Evolutionary conservation across 345 rosid genomes (phyloP).

Genomic region (Triadica sebifera): DNA sequence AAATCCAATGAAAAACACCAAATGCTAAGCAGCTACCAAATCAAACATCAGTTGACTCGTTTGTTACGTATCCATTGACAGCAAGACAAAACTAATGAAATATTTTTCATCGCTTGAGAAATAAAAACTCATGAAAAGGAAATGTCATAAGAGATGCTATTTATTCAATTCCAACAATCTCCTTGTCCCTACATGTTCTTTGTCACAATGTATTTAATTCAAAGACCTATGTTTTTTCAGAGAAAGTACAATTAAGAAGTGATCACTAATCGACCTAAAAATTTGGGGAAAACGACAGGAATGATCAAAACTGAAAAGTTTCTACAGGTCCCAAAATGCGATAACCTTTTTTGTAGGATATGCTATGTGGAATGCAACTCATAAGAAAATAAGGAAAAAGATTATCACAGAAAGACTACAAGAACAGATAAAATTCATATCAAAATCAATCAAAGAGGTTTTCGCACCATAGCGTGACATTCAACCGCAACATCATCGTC

Average conservation of each 20-base stretch:
- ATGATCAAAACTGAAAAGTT: not conserved
- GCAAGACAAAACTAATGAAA: not conserved
- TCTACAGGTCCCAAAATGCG: not conserved
- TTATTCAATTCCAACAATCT: not conserved
- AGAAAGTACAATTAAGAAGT: not conserved
- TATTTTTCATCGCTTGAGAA: not conserved
- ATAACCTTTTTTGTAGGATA: not conserved
- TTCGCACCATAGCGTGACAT: slow-evolving; percentile 56
- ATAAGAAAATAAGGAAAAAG: not conserved
- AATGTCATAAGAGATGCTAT: not conserved
- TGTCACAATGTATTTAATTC: not conserved
- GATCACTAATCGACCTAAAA: not conserved
- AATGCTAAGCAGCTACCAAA: slow-evolving; percentile 4
- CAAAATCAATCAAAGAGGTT: not conserved
- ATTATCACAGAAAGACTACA: no score
- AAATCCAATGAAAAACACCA: not conserved
- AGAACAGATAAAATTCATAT: not conserved
- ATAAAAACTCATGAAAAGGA: not conserved
- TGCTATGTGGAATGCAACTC: not conserved
- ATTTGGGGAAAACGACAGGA: not conserved
- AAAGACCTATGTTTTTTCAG: not conserved
- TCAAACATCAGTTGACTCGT: not conserved
- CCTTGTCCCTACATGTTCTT: not conserved
- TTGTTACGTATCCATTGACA: not conserved
- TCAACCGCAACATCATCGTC: slow-evolving; percentile 70